Conservation (phyloP, 352 stramenopile species). For the Pythium aristosporum region DNA sequence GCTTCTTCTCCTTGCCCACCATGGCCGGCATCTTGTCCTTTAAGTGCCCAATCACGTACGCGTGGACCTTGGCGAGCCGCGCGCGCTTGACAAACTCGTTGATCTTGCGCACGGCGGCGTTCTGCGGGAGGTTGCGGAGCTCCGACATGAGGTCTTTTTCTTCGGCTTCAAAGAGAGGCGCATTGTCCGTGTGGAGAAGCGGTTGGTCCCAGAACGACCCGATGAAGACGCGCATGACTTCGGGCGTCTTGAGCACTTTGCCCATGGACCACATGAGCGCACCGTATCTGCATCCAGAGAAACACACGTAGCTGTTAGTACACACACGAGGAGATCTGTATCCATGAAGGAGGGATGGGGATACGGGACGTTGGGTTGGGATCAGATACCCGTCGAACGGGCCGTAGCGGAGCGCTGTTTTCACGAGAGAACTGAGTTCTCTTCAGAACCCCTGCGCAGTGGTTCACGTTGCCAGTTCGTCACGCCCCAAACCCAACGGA, state of each 20-base stretch:
- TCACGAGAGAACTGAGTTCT: conserved; percentile 25
- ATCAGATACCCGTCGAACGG: conserved; percentile 19
- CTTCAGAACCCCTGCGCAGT: conserved; percentile 49
- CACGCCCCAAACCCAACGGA: conserved; percentile 4
- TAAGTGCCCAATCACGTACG: conserved; percentile 97
- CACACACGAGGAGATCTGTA: background rate
- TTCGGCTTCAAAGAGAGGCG: conserved; percentile 95
- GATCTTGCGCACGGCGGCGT: conserved; percentile 93
- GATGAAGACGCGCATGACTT: conserved; percentile 98
- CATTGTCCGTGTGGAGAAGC: conserved; percentile 86
- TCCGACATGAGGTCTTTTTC: conserved; percentile 97
- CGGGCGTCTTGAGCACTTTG: conserved; percentile 97
- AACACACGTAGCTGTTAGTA: background rate
- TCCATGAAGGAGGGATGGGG: background rate
- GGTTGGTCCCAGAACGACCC: conserved; percentile 97
- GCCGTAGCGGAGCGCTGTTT: conserved; percentile 9
- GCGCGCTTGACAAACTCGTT: conserved; percentile 96
- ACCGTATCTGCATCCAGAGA: conserved; percentile 81
- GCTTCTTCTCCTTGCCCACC: conserved; percentile 97
- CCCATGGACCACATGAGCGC: conserved; percentile 98
- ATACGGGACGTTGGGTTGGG: background rate
- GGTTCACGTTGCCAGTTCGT: conserved; percentile 27
- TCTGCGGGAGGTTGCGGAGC: conserved; percentile 93
- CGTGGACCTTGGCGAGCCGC: conserved; percentile 95
- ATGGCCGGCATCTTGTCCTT: conserved; percentile 96